Evolutionary conservation across 108 stramenopile species (phyloP), one percentile per base, ranked within the genome.

Genomic region (Pseudonitzschia pungens): DNA sequence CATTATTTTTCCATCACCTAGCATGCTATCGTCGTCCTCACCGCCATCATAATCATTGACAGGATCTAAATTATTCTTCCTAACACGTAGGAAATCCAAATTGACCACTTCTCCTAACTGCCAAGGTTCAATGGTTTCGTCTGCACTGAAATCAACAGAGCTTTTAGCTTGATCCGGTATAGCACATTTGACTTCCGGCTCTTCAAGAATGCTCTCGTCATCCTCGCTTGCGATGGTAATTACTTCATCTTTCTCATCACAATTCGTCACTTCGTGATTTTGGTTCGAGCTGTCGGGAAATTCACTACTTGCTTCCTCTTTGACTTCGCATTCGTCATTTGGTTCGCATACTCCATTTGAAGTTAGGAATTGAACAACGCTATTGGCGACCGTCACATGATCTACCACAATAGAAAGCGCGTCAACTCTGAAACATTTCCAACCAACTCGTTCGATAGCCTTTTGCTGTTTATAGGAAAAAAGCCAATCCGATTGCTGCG

Each of bases 401-500:
- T 84, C 66, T 33, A 71, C 48, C 8, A 87, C 54, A 33, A 82
- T 42, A 15, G 76, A 69, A 15, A 80, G 20, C 4, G 75, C 72
- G 63, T 85, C 84, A 10, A 88, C 72, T 50, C 87, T 66, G 12
- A 81, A 41, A 48, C 83, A 86, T 66, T 75, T 74, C 87, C 87
- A 88, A 6, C 87, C 87, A 11, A 88, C 87, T 32, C 87, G 76
- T 69, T 85, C 83, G 50, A 88, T 84, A 18, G 72, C 73, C 48
- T 84, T 83, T 72, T 88, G 84, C 57, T 88, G 84, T 27, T 28
- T 41, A 40, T 73, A 74, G 10, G 70, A 65, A 21, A 29, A 12
- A 0, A 53, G 43, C 87, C 87, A 85, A 15, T 85, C 81, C 1
- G 79, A 67, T 28, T 33, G 29, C 15, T 29, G 58, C 22, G 45